Conservation (phyloP, 2,329 filamentous ascomycete species). For the Pyrenophora tritici-repentis region DNA sequence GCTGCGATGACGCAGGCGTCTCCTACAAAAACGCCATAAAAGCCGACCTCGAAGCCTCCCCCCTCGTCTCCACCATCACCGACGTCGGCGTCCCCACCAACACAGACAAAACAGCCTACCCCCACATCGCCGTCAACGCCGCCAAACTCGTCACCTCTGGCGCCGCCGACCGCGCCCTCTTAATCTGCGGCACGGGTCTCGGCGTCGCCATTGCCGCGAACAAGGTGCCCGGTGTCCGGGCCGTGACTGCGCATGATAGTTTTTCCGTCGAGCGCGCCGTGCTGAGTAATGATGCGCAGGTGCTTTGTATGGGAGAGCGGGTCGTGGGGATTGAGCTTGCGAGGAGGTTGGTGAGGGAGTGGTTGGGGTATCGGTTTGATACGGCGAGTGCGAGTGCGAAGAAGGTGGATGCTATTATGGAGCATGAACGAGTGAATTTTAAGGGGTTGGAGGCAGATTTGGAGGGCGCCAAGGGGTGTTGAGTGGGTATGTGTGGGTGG, state of each 20-base stretch:
- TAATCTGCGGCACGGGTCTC: constrained; percentile 85
- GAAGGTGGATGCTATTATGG: constrained; percentile 59
- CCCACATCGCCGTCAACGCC: constrained; percentile 75
- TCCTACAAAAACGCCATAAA: constrained; percentile 80
- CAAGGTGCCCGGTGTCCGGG: constrained; percentile 81
- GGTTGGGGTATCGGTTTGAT: constrained; percentile 84
- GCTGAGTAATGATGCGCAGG: constrained; percentile 84
- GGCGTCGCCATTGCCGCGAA: constrained; percentile 89
- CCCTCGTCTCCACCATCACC: constrained; percentile 68
- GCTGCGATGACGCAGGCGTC: constrained; percentile 74
- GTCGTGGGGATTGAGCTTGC: constrained; percentile 83
- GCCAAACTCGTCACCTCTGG: constrained; percentile 67
- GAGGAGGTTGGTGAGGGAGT: constrained; percentile 76
- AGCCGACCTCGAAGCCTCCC: constrained; percentile 69
- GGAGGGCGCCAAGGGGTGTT: constrained; percentile 7
- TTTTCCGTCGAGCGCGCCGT: constrained; percentile 82
- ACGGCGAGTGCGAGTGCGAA: constrained; percentile 63
- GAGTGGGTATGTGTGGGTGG: too few species aligned
- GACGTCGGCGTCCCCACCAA: constrained; percentile 73
- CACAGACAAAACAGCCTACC: constrained; percentile 80
- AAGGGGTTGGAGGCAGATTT: constrained; percentile 25
- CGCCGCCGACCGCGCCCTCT: constrained; percentile 74
- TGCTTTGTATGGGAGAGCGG: constrained; percentile 83
- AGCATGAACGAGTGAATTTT: constrained; percentile 51
- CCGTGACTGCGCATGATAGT: constrained; percentile 87